Percentiles rank a stretch among this genome's conserved stretches.
Evolutionary conservation across 768 basidiomycete genomes (phyloP).

Genomic region (Chiua virens): DNA sequence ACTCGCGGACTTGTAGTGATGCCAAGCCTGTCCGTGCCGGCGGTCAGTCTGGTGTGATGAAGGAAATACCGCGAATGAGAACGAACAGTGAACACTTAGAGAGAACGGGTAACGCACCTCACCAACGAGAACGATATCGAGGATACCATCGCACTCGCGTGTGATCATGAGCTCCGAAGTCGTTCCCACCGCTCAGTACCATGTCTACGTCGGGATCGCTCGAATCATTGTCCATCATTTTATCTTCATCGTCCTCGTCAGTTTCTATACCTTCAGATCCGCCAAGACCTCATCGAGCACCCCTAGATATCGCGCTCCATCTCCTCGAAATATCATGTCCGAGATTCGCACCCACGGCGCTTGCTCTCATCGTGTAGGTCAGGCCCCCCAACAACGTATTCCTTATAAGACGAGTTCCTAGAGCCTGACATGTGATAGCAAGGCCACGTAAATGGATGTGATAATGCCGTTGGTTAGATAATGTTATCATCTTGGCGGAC

Average conservation of each 20-base stretch:
- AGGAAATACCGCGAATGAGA: neutral
- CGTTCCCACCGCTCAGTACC: constrained; percentile 18
- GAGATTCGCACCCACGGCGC: constrained; percentile 33
- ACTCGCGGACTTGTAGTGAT: constrained; percentile 47
- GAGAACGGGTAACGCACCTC: constrained; percentile 39
- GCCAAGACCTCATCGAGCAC: constrained; percentile 5
- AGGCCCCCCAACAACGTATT: constrained; percentile 36
- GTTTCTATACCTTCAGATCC: constrained; percentile 14
- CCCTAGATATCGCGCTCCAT: constrained; percentile 25
- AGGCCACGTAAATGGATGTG: constrained; percentile 15
- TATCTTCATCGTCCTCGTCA: constrained; percentile 29
- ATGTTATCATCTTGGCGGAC: neutral
- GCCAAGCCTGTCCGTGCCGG: constrained; percentile 48
- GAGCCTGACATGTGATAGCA: constrained; percentile 20
- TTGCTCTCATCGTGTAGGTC: constrained; percentile 44
- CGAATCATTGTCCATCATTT: constrained; percentile 26
- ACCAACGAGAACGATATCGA: constrained; percentile 62
- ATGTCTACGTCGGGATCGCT: constrained; percentile 28
- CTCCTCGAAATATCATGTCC: constrained; percentile 29
- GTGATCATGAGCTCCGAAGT: constrained; percentile 19
- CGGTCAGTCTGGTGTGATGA: no score
- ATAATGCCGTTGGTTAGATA: neutral
- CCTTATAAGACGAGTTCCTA: constrained; percentile 40
- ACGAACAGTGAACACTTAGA: neutral
- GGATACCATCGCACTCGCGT: constrained; percentile 52